Conservation (phyloP, 768 basidiomycete species). For the Ramaria sp. region DNA sequence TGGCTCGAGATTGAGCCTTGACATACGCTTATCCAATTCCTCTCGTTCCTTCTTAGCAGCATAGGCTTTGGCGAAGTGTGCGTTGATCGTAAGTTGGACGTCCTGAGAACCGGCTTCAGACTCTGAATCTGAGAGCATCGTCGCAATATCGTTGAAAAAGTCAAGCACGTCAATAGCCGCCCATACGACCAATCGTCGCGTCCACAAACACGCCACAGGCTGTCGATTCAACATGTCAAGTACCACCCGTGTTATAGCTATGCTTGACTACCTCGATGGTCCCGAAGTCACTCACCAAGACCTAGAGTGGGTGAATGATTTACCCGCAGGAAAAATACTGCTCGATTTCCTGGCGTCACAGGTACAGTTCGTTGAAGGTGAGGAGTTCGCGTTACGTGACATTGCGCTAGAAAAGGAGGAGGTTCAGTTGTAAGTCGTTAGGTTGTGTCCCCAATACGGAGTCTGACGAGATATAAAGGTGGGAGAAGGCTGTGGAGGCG, state of each 20-base stretch:
- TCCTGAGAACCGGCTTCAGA: conserved; percentile 29
- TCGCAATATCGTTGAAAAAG: neutral
- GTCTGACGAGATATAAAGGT: neutral
- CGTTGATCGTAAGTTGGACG: conserved; percentile 48
- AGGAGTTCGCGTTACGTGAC: conserved; percentile 6
- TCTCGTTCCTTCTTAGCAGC: conserved; percentile 77
- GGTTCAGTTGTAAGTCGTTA: neutral
- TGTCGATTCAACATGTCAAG: neutral
- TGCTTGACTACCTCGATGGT: conserved; percentile 20
- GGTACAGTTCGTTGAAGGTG: conserved; percentile 1
- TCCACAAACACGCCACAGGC: neutral
- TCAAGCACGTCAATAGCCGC: neutral
- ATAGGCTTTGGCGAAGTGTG: conserved; percentile 74
- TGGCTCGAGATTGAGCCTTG: neutral
- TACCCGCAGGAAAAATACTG: conserved; percentile 23
- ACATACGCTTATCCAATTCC: conserved; percentile 68
- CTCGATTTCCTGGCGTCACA: conserved; percentile 26
- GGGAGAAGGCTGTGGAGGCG: neutral
- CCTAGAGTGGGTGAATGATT: conserved; percentile 23
- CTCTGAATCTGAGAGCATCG: conserved; percentile 28
- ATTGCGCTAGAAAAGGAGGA: conserved; percentile 1
- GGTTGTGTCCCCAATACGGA: neutral
- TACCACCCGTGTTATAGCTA: neutral
- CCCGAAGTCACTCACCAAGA: conserved; percentile 19
- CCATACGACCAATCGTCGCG: neutral